These are phyloP conservation scores for Orbilia oligospora DNA, from an alignment of 2,329 filamentous ascomycete species.

Conservation along the genomic window DNA sequence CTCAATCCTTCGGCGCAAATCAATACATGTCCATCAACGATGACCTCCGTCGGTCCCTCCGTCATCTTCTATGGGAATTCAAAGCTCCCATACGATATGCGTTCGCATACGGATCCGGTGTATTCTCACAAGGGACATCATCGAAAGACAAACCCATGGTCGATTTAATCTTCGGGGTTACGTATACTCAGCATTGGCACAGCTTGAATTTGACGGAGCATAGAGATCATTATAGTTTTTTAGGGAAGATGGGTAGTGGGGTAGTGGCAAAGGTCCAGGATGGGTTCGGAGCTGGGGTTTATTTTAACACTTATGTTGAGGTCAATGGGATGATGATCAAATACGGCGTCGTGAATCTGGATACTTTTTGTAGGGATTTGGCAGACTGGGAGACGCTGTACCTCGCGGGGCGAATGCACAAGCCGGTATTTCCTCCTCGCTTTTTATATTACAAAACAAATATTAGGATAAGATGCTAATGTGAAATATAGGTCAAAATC, in stretches of 20 bases:
- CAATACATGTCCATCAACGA: slow-evolving; percentile 96
- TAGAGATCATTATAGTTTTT: slow-evolving; percentile 89
- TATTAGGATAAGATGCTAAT: neutral
- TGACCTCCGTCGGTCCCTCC: slow-evolving; percentile 91
- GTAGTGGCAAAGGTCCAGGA: slow-evolving; percentile 89
- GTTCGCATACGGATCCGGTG: slow-evolving; percentile 96
- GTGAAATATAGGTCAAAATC: slow-evolving; percentile 78
- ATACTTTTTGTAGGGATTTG: slow-evolving; percentile 88
- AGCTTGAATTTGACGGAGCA: slow-evolving; percentile 90
- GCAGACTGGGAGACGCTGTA: slow-evolving; percentile 95
- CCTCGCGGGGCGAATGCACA: slow-evolving; percentile 94
- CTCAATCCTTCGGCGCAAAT: slow-evolving; percentile 90
- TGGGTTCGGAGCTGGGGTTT: slow-evolving; percentile 89
- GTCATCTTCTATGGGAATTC: slow-evolving; percentile 91
- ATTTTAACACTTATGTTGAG: slow-evolving; percentile 96
- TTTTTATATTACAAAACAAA: neutral
- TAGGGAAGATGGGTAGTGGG: slow-evolving; percentile 86
- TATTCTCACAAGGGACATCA: slow-evolving; percentile 81
- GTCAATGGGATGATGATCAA: slow-evolving; percentile 97
- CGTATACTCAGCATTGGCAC: slow-evolving; percentile 96
- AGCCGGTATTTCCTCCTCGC: slow-evolving; percentile 73
- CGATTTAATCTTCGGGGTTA: slow-evolving; percentile 97
- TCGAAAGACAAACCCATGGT: slow-evolving; percentile 76
- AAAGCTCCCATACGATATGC: slow-evolving; percentile 94
- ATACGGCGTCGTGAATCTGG: slow-evolving; percentile 95